Base-by-base conservation (phyloP, 2,329 filamentous ascomycete genomes). In the Magnaporthiopsis incrustans region DNA sequence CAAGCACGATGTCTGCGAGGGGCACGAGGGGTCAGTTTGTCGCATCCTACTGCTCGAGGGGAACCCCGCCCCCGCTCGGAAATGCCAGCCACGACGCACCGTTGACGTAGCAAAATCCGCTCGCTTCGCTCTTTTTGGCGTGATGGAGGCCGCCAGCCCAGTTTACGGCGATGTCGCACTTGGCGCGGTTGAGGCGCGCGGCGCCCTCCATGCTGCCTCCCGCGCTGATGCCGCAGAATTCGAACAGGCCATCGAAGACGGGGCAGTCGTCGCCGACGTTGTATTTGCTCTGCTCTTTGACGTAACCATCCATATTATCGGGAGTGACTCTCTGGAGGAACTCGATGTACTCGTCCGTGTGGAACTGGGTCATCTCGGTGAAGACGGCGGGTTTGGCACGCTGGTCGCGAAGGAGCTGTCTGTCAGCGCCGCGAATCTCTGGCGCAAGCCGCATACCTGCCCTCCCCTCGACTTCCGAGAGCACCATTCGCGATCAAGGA, bases 61-160 rank as follows among this genome's bases (percentile, higher is more conserved):
- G 4, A 27, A 15, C 25, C 12, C n/a, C 14, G 57, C 12, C 18
- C 22, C 18, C 25, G 15, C 18, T n/a, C n/a, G 61, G 5, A 11
- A 38, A 14, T 12, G n/a, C 25, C 33, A 22, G 44, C 14, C n/a
- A 38, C 25, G 6, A 81, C 77, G 81, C 86, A 85, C 91, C 94
- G 75, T 99, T 99, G 70, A 98, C 91, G 75, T 99, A 99, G 81
- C 95, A 99, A 80, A 99, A 99, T 50, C 95, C 95, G 70, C 89
- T 94, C 66, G 95, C 95, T 78, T 97, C 92, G 68, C 90, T 90
- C 78, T 98, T 98, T 77, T 98, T 97, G 58, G 95, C 95, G 76
- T 99, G 95, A 76, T 99, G 95, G 60, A 99, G 85, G 32, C 95
- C 95, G 62, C 95, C 95, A 59, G 93, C 95, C 95, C 95, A 99